Conservation (phyloP, 345 rosid species). For the Gossypioides kirkii region DNA sequence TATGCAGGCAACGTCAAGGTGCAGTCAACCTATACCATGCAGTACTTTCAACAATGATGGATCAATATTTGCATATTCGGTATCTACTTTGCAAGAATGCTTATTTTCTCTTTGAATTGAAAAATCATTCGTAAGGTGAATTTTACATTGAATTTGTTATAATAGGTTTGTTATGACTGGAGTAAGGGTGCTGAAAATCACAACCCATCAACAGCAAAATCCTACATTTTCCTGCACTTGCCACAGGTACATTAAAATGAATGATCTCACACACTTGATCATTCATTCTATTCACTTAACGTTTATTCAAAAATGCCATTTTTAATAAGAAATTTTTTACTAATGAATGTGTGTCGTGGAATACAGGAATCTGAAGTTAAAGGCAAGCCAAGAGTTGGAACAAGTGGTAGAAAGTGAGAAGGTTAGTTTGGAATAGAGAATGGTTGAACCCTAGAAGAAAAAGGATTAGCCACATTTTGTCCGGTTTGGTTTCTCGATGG, state of each 20-base stretch:
- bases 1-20: conserved; percentile 87
- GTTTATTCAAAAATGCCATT: neutral
- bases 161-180: conserved; percentile 96
- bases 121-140: neutral
- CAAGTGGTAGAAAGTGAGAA: conserved; percentile 47
- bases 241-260: conserved; percentile 41
- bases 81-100: conserved; percentile 19
- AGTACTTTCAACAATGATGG: conserved; percentile 93
- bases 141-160: conserved; percentile 5
- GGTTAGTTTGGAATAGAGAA: neutral
- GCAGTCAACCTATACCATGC: conserved; percentile 84
- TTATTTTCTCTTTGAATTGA: neutral
- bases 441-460: neutral
- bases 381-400: conserved; percentile 66
- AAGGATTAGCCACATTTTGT: neutral
- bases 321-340: neutral
- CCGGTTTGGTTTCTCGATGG: neutral
- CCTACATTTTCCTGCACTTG: conserved; percentile 52
- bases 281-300: neutral
- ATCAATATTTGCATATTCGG: conserved; percentile 87
- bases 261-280: neutral
- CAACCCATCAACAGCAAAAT: conserved; percentile 65
- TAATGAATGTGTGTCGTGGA: neutral
- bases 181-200: conserved; percentile 85
- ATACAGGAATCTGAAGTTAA: conserved; percentile 82